These are phyloP conservation scores for Secale cereale DNA, from an alignment of 176 grass and related monocot genomes.

Conservation along the genomic window DNA sequence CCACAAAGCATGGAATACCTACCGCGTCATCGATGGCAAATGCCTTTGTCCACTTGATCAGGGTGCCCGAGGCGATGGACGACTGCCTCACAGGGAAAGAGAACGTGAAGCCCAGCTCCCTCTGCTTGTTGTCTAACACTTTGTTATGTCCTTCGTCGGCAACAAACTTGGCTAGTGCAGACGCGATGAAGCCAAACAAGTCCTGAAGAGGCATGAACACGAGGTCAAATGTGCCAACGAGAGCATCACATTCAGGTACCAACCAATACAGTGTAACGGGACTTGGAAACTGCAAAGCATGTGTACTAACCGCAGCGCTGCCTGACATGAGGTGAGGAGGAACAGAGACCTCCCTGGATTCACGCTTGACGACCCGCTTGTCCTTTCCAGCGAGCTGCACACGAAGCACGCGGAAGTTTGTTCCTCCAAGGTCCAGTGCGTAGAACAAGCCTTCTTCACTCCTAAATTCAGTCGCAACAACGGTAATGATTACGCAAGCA, in stretches of 20 bases:
- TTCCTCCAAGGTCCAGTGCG: conserved; percentile 82
- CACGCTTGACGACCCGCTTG: conserved; percentile 39
- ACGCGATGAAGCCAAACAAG: conserved; percentile 78
- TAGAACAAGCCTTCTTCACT: conserved; percentile 72
- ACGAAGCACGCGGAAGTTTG: conserved; percentile 79
- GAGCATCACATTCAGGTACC: background rate
- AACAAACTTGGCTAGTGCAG: conserved; percentile 39
- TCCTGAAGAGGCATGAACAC: conserved; percentile 34
- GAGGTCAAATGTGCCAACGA: background rate
- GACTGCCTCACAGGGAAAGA: conserved; percentile 84
- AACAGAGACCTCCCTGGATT: conserved; percentile 66
- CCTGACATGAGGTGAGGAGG: conserved; percentile 79
- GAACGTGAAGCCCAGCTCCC: conserved; percentile 86
- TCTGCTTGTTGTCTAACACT: conserved; percentile 19
- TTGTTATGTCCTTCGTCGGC: conserved; percentile 10
- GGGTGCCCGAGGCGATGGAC: conserved; percentile 64
- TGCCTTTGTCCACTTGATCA: conserved; percentile 97
- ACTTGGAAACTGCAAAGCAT: background rate
- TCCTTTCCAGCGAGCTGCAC: conserved; percentile 65
- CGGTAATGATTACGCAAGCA: background rate
- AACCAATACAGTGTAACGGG: background rate
- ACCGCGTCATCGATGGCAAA: conserved; percentile 62
- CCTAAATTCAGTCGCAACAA: conserved; percentile 17
- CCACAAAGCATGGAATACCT: background rate
- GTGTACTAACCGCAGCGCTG: conserved; percentile 23